Percentiles rank a stretch among this genome's conserved stretches.
Conservation (phyloP, 2,329 filamentous ascomycete genomes). For the Penicillium digitatum region DNA sequence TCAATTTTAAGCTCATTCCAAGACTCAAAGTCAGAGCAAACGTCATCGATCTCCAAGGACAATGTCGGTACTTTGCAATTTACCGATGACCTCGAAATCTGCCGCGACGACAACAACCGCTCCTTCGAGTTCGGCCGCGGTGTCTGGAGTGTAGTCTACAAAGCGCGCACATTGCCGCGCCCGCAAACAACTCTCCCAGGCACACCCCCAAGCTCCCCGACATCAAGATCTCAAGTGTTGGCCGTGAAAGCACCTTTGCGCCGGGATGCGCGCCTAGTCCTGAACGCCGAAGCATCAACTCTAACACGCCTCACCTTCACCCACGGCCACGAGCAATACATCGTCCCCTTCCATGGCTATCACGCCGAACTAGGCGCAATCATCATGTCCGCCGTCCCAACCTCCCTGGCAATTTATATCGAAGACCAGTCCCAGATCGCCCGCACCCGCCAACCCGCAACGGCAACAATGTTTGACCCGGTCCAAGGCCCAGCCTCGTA, state of each 20-base stretch:
- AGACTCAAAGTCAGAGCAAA: neutral
- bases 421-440: slow-evolving; percentile 31
- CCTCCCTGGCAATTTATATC: slow-evolving; percentile 43
- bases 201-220: slow-evolving; percentile 39
- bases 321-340: slow-evolving; percentile 31
- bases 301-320: slow-evolving; percentile 39
- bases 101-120: slow-evolving; percentile 25
- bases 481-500: slow-evolving; percentile 41
- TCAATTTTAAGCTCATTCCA: slow-evolving; percentile 7
- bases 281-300: slow-evolving; percentile 43
- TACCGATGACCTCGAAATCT: slow-evolving; percentile 33
- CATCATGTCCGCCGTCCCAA: slow-evolving; percentile 45
- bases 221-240: slow-evolving; percentile 31
- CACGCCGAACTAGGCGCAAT: slow-evolving; percentile 38
- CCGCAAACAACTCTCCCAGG: slow-evolving; percentile 10
- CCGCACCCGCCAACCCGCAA: slow-evolving; percentile 33
- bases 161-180: slow-evolving; percentile 30
- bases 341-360: slow-evolving; percentile 47
- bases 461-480: slow-evolving; percentile 45
- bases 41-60: slow-evolving; percentile 2
- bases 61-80: slow-evolving; percentile 25
- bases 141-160: slow-evolving; percentile 48
- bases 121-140: slow-evolving; percentile 43
- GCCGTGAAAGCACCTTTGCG: slow-evolving; percentile 46
- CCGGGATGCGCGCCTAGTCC: slow-evolving; percentile 39